Evolutionary conservation across 2,329 filamentous ascomycete genomes (phyloP).

Genomic region (Cladorrhinum sp.): DNA sequence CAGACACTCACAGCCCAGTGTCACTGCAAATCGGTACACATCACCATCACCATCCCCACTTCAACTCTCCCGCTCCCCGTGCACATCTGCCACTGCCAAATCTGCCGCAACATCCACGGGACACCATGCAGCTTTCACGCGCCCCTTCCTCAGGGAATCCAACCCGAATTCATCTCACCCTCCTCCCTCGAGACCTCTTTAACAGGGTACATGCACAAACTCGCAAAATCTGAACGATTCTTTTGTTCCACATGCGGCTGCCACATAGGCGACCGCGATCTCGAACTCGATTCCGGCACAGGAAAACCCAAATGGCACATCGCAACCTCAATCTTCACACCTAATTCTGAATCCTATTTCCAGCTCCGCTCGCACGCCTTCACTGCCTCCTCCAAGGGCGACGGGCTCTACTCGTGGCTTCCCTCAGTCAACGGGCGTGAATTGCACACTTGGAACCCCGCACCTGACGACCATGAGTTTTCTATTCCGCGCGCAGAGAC

Average conservation of each 20-base stretch:
- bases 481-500: constrained; percentile 14
- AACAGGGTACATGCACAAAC: constrained; percentile 35
- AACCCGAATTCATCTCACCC: constrained; percentile 40
- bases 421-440: constrained; percentile 32
- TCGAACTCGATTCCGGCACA: constrained; percentile 17
- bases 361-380: constrained; percentile 37
- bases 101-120: constrained; percentile 44
- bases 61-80: constrained; percentile 39
- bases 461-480: constrained; percentile 29
- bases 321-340: constrained; percentile 40
- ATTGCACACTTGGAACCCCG: constrained; percentile 38
- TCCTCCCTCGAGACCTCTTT: constrained; percentile 37
- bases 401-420: constrained; percentile 38
- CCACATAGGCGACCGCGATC: constrained; percentile 40
- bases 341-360: constrained; percentile 36
- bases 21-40: constrained; percentile 43
- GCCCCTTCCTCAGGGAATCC: constrained; percentile 33
- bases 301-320: constrained; percentile 37
- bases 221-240: constrained; percentile 34
- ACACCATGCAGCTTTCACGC: constrained; percentile 43
- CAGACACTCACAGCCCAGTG: constrained; percentile 45
- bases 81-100: constrained; percentile 46
- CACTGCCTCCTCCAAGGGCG: constrained; percentile 36
- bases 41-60: constrained; percentile 39
- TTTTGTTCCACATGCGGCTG: constrained; percentile 48